A percentile compares a stretch with the other conserved stretches of the same genome.
phyloP scores from a whole-genome alignment of 2,329 filamentous ascomycete species.

The Colletotrichum karsti region DNA sequence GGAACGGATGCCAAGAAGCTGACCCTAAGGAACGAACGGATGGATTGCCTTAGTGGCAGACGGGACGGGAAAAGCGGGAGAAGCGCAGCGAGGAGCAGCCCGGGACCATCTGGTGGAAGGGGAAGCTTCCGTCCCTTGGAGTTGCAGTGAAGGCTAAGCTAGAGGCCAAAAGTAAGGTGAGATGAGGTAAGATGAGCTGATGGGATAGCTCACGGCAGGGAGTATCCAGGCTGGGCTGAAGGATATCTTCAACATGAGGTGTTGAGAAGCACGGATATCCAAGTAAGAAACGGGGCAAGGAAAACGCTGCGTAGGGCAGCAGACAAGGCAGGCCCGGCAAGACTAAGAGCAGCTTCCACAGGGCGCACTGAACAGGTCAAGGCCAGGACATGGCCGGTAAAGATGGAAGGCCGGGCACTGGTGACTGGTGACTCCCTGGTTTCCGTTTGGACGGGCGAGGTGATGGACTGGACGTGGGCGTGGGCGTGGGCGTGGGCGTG shows the following conservation, averaged over 20 bases:
- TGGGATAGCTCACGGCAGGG: background rate
- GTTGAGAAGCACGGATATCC: background rate
- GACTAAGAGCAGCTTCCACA: background rate
- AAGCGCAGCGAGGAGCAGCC: constrained; percentile 7
- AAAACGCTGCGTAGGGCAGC: background rate
- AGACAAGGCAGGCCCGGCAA: background rate
- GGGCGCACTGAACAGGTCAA: background rate
- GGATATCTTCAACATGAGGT: background rate
- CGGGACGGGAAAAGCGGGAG: constrained; percentile 18
- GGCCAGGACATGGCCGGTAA: background rate
- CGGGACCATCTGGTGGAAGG: background rate
- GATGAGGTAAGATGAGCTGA: constrained; percentile 11
- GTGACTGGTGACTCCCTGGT: background rate
- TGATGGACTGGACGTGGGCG: background rate
- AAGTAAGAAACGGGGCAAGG: background rate
- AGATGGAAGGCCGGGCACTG: background rate
- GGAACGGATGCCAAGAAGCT: background rate
- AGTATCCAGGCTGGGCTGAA: background rate
- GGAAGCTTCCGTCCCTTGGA: constrained; percentile 10
- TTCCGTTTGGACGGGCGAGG: background rate
- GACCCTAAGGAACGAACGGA: background rate
- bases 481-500: background rate
- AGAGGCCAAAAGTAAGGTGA: constrained; percentile 5
- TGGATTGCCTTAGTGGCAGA: constrained; percentile 6
- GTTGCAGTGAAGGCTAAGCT: constrained; percentile 7